These are phyloP conservation scores for Sophora flavescens DNA, from an alignment of 306 rosid species.

Conservation along the genomic window DNA sequence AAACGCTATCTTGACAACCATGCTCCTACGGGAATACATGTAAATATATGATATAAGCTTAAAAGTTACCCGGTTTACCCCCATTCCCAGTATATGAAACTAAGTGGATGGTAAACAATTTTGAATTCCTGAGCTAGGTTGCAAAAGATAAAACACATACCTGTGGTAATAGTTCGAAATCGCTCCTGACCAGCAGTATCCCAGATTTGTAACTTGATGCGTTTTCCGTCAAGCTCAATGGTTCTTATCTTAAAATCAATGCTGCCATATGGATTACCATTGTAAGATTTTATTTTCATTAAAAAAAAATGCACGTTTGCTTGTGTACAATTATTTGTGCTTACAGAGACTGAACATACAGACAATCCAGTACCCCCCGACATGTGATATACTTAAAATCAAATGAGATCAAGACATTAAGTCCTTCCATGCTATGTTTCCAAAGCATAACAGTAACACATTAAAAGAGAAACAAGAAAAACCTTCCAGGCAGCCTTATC, in stretches of 20 bases:
- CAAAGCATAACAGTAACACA: slow-evolving; percentile 32
- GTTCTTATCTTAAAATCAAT: slow-evolving; percentile 93
- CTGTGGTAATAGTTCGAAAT: slow-evolving; percentile 87
- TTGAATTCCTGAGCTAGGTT: not conserved
- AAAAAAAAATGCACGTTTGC: slow-evolving; percentile 14
- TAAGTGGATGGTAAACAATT: slow-evolving; percentile 21
- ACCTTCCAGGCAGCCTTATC: not conserved
- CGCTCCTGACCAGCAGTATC: slow-evolving; percentile 94
- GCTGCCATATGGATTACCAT: slow-evolving; percentile 50
- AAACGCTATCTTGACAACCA: no score
- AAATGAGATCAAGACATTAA: slow-evolving; percentile 15
- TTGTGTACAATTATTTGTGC: slow-evolving; percentile 27
- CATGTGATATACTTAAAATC: slow-evolving; percentile 10
- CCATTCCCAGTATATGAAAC: slow-evolving; percentile 23
- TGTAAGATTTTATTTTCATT: slow-evolving; percentile 26
- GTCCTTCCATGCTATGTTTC: slow-evolving; percentile 17
- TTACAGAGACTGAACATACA: slow-evolving; percentile 33
- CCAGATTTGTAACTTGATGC: slow-evolving; percentile 87
- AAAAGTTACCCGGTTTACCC: not conserved
- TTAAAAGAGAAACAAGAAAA: slow-evolving; percentile 23
- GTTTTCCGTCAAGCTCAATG: slow-evolving; percentile 83
- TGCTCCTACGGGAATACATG: slow-evolving; percentile 15
- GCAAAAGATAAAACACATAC: slow-evolving; percentile 48
- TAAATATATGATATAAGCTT: not conserved
- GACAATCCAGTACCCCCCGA: slow-evolving; percentile 1